Base-by-base conservation (phyloP, 805 yeast genomes). In the Scheffersomyces stipitis region DNA sequence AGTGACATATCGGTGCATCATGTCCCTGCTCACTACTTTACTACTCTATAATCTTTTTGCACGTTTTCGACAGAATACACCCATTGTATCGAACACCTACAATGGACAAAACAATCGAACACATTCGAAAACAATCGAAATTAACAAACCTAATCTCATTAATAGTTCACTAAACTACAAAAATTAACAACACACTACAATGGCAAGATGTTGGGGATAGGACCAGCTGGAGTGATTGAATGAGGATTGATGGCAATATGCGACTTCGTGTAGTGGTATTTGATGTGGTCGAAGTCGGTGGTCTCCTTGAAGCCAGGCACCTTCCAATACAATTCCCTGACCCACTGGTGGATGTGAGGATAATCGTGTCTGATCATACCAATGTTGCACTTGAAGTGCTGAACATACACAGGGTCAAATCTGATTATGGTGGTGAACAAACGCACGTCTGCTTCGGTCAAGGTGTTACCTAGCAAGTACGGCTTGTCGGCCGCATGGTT, bases 341-440 rank as follows among this genome's bases (percentile, higher is more conserved):
- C 61, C 95, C 96, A 91, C 42, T 78, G 67, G 63, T 88, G 83
- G 36, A 90, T 62, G 49, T 71, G 64, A 15, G 97, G 97, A 59
- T 79, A 91, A 45, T 87, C 86, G 45, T 66, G 57, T 56, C 96
- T 78, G 51, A 91, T 85, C 71, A 81, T 83, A 32, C 81, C 81
- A 43, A 88, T 61, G 62, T 91, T 91, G 62, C 96, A 86, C 66
- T 91, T 93, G 78, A 91, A 93, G 62, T 91, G 97, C 62, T 90
- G 96, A 36, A 84, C 91, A 56, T 91, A 91, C 15, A 89, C 95
- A 1, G 95, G 85, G 60, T 91, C 98, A 54, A 91, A 91, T 52
- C 99, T 78, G 30, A 88, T 72, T 41, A 91, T 81, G 2, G 98
- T 91, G 16, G 96, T 80, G 66, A 67, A 91, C 33, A 91, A 75